Percentiles rank a stretch among this genome's conserved stretches.
These are phyloP conservation scores for Coniella vitis DNA, from an alignment of 2,329 filamentous ascomycete genomes.

Conservation along the genomic window DNA sequence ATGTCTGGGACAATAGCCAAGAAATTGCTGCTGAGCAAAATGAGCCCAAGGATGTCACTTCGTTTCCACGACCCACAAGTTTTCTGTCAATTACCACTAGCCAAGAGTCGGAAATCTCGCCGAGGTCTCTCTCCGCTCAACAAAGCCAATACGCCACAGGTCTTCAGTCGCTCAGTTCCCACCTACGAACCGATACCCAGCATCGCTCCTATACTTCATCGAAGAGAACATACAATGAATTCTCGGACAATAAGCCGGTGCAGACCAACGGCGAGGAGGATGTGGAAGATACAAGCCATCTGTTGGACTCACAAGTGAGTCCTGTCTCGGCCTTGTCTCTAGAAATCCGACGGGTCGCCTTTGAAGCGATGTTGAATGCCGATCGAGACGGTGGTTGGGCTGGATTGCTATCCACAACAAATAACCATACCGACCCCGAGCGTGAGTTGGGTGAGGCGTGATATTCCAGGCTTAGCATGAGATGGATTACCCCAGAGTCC, in stretches of 20 bases:
- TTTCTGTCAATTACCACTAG: too few relatives aligned
- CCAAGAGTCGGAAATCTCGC: too few relatives aligned
- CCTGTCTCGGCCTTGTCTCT: constrained; percentile 23
- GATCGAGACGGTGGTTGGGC: constrained; percentile 15
- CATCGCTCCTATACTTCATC: too few relatives aligned
- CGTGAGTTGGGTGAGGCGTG: constrained; percentile 26
- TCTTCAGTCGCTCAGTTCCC: too few relatives aligned
- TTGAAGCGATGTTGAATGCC: constrained; percentile 22
- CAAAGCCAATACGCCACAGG: too few relatives aligned
- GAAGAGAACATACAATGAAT: constrained; percentile 6
- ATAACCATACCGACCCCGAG: constrained; percentile 31
- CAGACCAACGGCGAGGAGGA: background rate
- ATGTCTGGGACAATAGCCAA: background rate
- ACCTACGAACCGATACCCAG: too few relatives aligned
- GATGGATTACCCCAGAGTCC: too few relatives aligned
- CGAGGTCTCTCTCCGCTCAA: too few relatives aligned
- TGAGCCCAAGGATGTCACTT: background rate
- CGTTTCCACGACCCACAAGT: background rate
- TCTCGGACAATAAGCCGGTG: background rate
- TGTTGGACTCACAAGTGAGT: constrained; percentile 26
- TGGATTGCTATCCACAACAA: constrained; percentile 32
- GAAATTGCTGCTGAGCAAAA: background rate
- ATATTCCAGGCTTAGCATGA: background rate
- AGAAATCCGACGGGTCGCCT: constrained; percentile 26
- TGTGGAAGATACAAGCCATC: constrained; percentile 4